phyloP scores from a whole-genome alignment of 305 asterid species.

The Solanum hybrid region DNA sequence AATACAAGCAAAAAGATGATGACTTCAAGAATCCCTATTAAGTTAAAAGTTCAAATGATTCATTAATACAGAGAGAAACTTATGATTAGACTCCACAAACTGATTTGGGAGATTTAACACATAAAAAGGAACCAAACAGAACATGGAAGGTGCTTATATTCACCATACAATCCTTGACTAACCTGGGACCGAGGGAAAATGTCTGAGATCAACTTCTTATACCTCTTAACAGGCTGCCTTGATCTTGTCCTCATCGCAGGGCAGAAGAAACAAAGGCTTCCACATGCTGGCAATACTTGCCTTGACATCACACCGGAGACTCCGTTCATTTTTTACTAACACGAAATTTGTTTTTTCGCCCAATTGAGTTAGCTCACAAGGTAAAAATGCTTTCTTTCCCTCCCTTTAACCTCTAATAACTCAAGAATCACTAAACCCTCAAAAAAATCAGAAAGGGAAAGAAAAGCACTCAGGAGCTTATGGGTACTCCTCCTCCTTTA shows the following conservation, averaged over 20 bases:
- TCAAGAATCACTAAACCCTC: conserved; percentile 8
- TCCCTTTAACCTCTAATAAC: conserved; percentile 30
- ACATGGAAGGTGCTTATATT: not conserved
- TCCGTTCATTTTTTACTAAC: conserved; percentile 42
- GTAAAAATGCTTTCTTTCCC: conserved; percentile 53
- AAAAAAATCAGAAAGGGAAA: conserved; percentile 56
- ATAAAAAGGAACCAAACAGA: not conserved
- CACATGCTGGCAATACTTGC: conserved; percentile 97
- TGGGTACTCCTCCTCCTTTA: conserved; percentile 37
- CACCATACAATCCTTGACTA: conserved; percentile 17
- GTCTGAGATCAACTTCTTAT: conserved; percentile 92
- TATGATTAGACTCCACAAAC: not conserved
- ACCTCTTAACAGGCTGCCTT: conserved; percentile 97
- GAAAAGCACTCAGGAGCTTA: conserved; percentile 48
- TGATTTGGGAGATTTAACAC: not conserved
- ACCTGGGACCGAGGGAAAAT: conserved; percentile 87
- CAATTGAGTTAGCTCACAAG: not conserved
- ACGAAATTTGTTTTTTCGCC: not conserved
- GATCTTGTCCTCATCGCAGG: conserved; percentile 92
- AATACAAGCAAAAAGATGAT: not conserved
- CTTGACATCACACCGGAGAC: conserved; percentile 92
- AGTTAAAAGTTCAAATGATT: not conserved
- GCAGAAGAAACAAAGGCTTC: conserved; percentile 86
- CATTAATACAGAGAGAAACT: not conserved
- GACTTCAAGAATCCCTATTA: not conserved